phyloP scores from a whole-genome alignment of 257 asterid genomes.

The Handroanthus guayacan region DNA sequence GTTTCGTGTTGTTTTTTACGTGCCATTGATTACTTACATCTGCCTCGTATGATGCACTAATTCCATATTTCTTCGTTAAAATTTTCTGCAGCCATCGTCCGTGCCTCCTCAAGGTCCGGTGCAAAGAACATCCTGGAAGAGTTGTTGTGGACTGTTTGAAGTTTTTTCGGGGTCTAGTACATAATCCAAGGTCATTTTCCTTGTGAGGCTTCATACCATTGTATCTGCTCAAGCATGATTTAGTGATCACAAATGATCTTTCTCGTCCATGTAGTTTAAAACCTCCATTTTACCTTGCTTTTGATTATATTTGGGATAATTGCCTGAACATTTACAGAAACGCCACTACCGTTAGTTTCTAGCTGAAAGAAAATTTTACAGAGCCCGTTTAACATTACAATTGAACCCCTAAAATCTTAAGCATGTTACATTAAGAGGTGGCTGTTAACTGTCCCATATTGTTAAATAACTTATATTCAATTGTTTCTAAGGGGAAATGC shows the following conservation, averaged over 20 bases:
- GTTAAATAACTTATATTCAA: no score
- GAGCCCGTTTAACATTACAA: no score
- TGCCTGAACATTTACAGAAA: no score
- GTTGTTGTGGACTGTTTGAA: conserved; percentile 79
- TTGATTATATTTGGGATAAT: no score
- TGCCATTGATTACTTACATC: conserved; percentile 6
- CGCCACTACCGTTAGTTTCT: no score
- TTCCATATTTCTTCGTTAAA: neutral
- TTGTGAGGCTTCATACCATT: conserved; percentile 13
- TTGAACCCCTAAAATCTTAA: no score
- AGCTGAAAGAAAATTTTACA: no score
- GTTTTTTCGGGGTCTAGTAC: conserved; percentile 50
- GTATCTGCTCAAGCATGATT: neutral
- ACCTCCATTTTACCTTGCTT: neutral
- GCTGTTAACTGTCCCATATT: no score
- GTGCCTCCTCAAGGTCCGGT: conserved; percentile 43
- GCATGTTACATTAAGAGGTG: no score
- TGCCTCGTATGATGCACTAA: conserved; percentile 5
- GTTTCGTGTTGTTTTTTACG: conserved; percentile 39
- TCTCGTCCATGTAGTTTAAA: conserved; percentile 4
- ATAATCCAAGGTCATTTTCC: conserved; percentile 45
- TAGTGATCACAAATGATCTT: neutral
- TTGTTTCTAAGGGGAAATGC: no score
- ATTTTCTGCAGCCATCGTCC: conserved; percentile 53
- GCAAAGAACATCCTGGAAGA: conserved; percentile 67